These are phyloP conservation scores for Fusarium sp. DNA, from an alignment of 2,329 filamentous ascomycete genomes.

Conservation along the genomic window DNA sequence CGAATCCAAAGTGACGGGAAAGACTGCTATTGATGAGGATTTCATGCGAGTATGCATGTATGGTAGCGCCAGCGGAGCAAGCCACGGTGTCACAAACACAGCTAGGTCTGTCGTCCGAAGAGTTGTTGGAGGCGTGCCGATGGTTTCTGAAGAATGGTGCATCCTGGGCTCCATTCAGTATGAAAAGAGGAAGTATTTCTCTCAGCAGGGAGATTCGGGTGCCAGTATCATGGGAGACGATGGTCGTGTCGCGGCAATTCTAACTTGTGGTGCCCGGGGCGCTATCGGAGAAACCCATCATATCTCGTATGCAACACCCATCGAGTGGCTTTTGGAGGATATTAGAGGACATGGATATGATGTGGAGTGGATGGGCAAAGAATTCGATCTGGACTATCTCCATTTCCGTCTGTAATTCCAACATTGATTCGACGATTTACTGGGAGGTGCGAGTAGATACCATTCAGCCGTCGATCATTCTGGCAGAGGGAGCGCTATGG, in stretches of 20 bases:
- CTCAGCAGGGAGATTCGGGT: neutral
- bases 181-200: rapidly evolving
- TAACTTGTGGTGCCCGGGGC: neutral
- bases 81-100: neutral
- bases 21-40: neutral
- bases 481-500: neutral
- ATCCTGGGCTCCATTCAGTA: neutral
- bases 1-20: rapidly evolving
- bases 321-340: conserved; percentile 18
- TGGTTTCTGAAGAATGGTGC: conserved; percentile 10
- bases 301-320: conserved; percentile 1
- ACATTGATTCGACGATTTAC: too few species aligned
- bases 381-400: neutral
- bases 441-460: neutral
- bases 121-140: too few species aligned
- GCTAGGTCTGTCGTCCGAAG: neutral
- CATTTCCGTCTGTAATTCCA: neutral
- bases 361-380: neutral
- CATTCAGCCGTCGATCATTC: neutral
- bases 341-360: neutral
- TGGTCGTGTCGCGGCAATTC: neutral
- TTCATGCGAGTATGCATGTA: neutral
- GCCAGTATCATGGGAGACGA: neutral
- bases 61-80: neutral
- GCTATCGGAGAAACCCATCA: neutral